Percentiles rank a stretch among this genome's conserved stretches.
phyloP scores from a whole-genome alignment of 148 eudicot species.

The Spergularia bocconei region DNA sequence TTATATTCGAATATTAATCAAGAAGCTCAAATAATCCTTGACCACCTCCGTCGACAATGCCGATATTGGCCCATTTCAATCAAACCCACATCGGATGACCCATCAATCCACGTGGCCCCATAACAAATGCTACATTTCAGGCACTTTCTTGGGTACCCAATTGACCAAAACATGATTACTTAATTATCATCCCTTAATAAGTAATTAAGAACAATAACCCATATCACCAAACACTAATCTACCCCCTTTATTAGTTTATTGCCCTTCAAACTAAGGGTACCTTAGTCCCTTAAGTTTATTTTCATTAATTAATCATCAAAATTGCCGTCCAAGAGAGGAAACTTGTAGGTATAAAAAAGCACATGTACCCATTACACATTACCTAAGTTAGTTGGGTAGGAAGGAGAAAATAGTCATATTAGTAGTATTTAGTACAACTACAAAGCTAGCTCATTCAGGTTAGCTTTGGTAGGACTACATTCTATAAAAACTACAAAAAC shows the following conservation, averaged over 20 bases:
- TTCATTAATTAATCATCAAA: slow-evolving; percentile 4
- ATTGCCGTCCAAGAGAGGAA: slow-evolving; percentile 12
- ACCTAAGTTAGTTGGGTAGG: slow-evolving; percentile 27
- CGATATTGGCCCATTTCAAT: slow-evolving; percentile 11
- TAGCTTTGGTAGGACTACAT: no score
- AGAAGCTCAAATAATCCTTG: not conserved
- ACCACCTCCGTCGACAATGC: slow-evolving; percentile 26
- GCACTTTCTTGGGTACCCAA: slow-evolving; percentile 35
- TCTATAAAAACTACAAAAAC: no score
- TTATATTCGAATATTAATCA: no score
- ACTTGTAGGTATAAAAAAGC: slow-evolving; percentile 18
- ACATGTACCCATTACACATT: slow-evolving; percentile 16
- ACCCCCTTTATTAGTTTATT: not conserved
- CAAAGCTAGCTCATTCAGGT: no score
- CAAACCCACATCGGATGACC: slow-evolving; percentile 31
- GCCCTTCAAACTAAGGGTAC: no score
- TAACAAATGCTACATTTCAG: slow-evolving; percentile 26
- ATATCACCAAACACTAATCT: slow-evolving; percentile 11
- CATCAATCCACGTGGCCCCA: slow-evolving; percentile 30
- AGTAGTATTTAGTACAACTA: not conserved
- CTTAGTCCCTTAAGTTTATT: not conserved
- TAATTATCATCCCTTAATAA: slow-evolving; percentile 21
- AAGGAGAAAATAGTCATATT: not conserved
- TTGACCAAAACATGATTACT: slow-evolving; percentile 31
- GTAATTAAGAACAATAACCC: slow-evolving; percentile 11